phyloP scores from a whole-genome alignment of 495 filamentous ascomycete species.

The Viridothelium virens region DNA sequence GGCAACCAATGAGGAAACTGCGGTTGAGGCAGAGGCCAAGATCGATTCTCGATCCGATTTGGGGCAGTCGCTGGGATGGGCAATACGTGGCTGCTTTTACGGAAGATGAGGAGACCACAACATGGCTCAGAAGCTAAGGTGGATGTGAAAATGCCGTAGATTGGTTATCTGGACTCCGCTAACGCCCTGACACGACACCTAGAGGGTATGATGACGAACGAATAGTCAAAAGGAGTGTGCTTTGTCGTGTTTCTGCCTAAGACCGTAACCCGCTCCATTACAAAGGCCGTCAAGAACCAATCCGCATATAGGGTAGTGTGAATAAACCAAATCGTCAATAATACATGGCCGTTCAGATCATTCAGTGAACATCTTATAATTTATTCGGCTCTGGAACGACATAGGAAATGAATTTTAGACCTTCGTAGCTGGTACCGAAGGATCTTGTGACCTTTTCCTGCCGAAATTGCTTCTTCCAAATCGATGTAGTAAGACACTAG shows the following conservation, averaged over 20 bases:
- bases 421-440: not conserved
- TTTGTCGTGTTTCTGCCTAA: too few relatives aligned
- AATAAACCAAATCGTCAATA: not conserved
- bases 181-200: not conserved
- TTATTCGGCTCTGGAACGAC: not conserved
- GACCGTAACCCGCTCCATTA: too few relatives aligned
- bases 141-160: not conserved
- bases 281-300: too few relatives aligned
- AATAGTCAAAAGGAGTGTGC: too few relatives aligned
- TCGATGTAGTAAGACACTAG: not conserved
- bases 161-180: not conserved
- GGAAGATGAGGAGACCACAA: too few relatives aligned
- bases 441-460: not conserved
- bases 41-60: too few relatives aligned
- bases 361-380: not conserved
- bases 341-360: not conserved
- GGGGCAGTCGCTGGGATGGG: too few relatives aligned
- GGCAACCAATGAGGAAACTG: not conserved
- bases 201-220: too few relatives aligned
- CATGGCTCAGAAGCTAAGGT: too few relatives aligned
- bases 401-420: not conserved
- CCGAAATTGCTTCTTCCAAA: not conserved
- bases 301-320: too few relatives aligned
- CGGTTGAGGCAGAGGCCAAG: not conserved
- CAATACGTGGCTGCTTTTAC: too few relatives aligned